These are phyloP conservation scores for Scheffersomyces stipitis DNA, from an alignment of 805 yeast species.

Conservation along the genomic window DNA sequence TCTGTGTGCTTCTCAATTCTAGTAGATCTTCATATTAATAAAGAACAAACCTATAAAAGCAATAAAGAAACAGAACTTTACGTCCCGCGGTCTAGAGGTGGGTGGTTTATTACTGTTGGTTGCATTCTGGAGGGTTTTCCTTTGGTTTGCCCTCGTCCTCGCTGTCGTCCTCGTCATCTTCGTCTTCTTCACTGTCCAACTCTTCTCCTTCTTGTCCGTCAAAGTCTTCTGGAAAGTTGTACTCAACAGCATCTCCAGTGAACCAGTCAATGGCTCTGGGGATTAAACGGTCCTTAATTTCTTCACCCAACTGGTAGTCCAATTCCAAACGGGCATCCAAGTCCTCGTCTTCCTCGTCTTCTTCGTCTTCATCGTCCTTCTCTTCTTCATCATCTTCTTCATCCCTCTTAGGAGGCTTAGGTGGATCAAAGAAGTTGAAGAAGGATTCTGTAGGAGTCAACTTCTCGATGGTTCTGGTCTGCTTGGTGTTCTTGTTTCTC, in stretches of 20 bases:
- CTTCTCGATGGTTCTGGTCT: constrained; percentile 93
- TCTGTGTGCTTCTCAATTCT: too few relatives aligned
- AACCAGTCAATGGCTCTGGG: constrained; percentile 99
- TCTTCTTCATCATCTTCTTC: constrained; percentile 55
- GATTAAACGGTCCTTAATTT: constrained; percentile 89
- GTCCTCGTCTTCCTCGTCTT: constrained; percentile 60
- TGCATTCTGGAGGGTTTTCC: constrained; percentile 75
- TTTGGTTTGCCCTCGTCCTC: constrained; percentile 61
- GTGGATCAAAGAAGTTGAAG: constrained; percentile 95
- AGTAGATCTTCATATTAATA: too few relatives aligned
- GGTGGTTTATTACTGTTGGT: constrained; percentile 57
- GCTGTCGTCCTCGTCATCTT: constrained; percentile 59
- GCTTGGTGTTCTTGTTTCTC: constrained; percentile 94
- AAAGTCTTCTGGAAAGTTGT: constrained; percentile 54
- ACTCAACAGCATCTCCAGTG: constrained; percentile 93
- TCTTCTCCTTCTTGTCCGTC: constrained; percentile 63
- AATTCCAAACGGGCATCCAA: constrained; percentile 82
- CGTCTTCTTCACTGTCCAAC: constrained; percentile 61
- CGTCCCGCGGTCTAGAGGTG: too few relatives aligned
- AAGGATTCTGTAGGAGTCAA: constrained; percentile 92
- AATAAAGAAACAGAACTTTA: too few relatives aligned
- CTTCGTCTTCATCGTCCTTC: constrained; percentile 44
- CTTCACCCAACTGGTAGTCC: constrained; percentile 95
- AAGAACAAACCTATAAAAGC: too few relatives aligned
- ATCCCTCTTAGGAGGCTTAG: constrained; percentile 58